Conservation (phyloP, 306 rosid species). For the Biancaea sappan region DNA sequence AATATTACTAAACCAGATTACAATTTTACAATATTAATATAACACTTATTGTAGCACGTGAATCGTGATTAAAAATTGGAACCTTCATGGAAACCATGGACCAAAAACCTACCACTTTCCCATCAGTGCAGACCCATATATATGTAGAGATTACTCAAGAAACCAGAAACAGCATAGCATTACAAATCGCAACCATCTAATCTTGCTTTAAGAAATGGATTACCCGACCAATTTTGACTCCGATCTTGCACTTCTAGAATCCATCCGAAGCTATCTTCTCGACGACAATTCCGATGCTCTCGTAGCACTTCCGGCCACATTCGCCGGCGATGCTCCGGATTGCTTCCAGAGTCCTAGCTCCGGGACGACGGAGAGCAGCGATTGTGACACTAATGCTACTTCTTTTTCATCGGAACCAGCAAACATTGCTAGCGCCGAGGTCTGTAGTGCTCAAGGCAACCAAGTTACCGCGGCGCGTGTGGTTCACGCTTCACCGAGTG, state of each 20-base stretch:
- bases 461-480: neutral
- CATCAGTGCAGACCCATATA: neutral
- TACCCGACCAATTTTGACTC: neutral
- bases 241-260: neutral
- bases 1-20: neutral
- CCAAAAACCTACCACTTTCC: neutral
- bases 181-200: neutral
- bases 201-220: neutral
- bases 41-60: neutral
- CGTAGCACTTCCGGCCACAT: neutral
- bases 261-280: neutral
- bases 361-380: neutral
- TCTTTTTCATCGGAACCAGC: neutral
- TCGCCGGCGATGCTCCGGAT: neutral
- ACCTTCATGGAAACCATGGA: neutral
- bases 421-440: neutral
- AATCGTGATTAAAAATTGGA: neutral
- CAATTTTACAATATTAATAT: neutral
- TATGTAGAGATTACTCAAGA: neutral
- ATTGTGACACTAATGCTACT: neutral
- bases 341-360: neutral
- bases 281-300: neutral
- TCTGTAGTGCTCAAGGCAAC: neutral
- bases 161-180: neutral
- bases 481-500: neutral